These are phyloP conservation scores for Zychaea mexicana DNA, from an alignment of 371 early-diverging fungal species.

Conservation along the genomic window DNA sequence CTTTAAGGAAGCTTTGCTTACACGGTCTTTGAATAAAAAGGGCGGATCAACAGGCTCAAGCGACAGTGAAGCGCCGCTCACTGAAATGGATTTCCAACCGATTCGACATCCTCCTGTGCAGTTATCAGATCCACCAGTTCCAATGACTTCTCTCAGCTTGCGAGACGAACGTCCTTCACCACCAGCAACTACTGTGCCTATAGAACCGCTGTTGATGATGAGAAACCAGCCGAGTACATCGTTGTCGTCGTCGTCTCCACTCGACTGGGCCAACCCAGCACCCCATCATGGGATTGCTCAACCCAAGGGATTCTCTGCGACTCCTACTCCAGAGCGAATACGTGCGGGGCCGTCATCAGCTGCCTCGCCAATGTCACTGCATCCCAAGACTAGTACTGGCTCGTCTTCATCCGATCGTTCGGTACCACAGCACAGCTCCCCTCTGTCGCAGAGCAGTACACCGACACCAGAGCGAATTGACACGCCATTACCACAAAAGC, in stretches of 20 bases:
- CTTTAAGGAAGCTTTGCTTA: constrained; percentile 15
- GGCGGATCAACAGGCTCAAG: constrained; percentile 27
- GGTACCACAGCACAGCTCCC: background rate
- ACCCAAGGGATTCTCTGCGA: background rate
- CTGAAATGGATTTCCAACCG: constrained; percentile 18
- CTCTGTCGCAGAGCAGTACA: background rate
- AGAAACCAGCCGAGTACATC: background rate
- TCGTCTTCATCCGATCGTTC: background rate
- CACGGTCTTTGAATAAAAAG: background rate
- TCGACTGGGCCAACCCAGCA: constrained; percentile 16
- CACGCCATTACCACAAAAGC: background rate
- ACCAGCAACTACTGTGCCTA: background rate
- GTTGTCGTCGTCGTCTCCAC: no score
- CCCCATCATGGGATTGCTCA: background rate
- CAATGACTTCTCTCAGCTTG: background rate
- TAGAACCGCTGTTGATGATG: background rate
- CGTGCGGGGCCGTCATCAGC: background rate
- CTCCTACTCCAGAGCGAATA: background rate
- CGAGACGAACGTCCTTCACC: background rate
- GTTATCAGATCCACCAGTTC: constrained; percentile 5
- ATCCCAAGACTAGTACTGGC: background rate
- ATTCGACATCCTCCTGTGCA: constrained; percentile 1
- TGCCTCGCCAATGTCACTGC: background rate
- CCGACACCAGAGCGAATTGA: background rate
- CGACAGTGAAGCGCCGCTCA: constrained; percentile 41